phyloP scores from a whole-genome alignment of 495 filamentous ascomycete species.

The Podospora bellae-mahoneyi region DNA sequence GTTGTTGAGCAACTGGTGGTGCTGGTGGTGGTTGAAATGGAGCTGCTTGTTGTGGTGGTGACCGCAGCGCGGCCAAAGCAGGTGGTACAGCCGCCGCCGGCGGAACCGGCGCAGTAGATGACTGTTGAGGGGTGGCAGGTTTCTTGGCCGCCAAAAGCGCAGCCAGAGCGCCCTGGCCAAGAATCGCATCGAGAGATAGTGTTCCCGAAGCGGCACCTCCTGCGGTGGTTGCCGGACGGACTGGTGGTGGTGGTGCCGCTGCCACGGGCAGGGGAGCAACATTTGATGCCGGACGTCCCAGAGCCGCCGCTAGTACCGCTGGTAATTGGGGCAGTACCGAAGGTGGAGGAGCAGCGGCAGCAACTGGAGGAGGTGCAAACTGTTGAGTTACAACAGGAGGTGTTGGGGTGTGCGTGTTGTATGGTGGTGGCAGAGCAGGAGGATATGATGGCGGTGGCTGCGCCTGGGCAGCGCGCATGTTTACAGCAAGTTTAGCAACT shows the following conservation, averaged over 20 bases:
- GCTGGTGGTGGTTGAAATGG: not conserved
- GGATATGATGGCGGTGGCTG: constrained; percentile 30
- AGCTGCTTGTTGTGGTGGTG: not conserved
- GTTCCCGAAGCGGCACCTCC: constrained; percentile 21
- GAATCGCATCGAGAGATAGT: constrained; percentile 48
- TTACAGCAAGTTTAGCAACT: constrained; percentile 66
- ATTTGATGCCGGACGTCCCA: constrained; percentile 23
- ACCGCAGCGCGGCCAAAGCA: constrained; percentile 14
- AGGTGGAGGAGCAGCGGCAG: constrained; percentile 2
- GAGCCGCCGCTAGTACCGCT: constrained; percentile 22
- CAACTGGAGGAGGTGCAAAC: not conserved
- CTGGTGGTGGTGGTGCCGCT: constrained; percentile 35
- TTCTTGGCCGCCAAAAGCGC: constrained; percentile 46
- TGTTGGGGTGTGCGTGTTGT: constrained; percentile 28
- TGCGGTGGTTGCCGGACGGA: constrained; percentile 22
- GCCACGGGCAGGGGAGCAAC: constrained; percentile 30
- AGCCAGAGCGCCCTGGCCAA: constrained; percentile 53
- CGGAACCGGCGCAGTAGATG: constrained; percentile 40
- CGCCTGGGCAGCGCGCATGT: constrained; percentile 36
- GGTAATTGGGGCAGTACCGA: constrained; percentile 29
- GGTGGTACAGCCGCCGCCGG: constrained; percentile 14
- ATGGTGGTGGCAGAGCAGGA: constrained; percentile 14
- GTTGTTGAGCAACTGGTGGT: not conserved
- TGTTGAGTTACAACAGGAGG: constrained; percentile 26
- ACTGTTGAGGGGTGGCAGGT: constrained; percentile 43